Conservation (phyloP, 345 rosid species). For the Firmiana major region DNA sequence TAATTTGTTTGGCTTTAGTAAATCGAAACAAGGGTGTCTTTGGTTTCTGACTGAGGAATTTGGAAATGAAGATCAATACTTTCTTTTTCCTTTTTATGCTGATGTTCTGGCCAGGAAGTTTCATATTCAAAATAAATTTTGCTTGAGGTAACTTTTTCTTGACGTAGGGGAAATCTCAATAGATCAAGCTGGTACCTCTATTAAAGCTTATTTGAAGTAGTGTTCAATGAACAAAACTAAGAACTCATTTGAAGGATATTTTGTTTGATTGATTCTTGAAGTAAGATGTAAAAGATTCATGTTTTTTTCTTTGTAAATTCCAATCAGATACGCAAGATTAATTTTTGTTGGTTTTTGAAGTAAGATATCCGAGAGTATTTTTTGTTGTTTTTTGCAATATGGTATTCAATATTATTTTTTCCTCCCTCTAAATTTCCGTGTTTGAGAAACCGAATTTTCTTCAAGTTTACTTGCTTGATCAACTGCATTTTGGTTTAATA, state of each 20-base stretch:
- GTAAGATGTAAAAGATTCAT: background rate
- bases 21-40: background rate
- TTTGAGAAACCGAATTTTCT: background rate
- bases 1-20: constrained; percentile 5
- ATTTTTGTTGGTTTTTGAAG: background rate
- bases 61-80: background rate
- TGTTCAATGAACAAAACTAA: too few species aligned
- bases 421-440: background rate
- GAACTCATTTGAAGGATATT: background rate
- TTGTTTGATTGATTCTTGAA: background rate
- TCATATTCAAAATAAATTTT: too few species aligned
- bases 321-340: background rate
- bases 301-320: background rate
- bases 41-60: background rate
- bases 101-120: background rate
- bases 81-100: background rate
- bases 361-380: background rate
- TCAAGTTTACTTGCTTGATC: background rate
- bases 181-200: background rate
- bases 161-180: background rate
- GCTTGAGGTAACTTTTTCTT: too few species aligned
- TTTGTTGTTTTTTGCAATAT: background rate
- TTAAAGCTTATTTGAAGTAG: too few species aligned
- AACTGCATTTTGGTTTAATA: background rate
- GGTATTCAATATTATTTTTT: background rate